phyloP scores from a whole-genome alignment of 306 rosid species.

The Quercus dentata region DNA sequence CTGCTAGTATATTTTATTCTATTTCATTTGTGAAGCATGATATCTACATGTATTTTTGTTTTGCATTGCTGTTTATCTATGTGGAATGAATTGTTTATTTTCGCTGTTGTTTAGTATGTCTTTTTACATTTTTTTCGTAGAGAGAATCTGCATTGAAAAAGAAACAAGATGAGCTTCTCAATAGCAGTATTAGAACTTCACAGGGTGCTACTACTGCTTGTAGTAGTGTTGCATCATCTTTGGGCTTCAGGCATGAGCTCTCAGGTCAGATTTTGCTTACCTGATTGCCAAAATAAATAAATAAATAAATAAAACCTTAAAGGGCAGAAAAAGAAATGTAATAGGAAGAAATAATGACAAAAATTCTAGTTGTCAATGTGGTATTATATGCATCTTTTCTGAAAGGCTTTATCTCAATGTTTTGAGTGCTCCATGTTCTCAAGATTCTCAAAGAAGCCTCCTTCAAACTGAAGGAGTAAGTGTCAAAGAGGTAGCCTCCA shows the following conservation, averaged over 20 bases:
- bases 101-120: background rate
- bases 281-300: constrained; percentile 22
- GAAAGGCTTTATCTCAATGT: constrained; percentile 49
- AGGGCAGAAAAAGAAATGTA: constrained; percentile 4
- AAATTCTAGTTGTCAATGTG: constrained; percentile 22
- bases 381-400: constrained; percentile 34
- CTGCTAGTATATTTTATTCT: background rate
- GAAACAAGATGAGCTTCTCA: constrained; percentile 59
- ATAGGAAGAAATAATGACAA: constrained; percentile 1
- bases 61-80: background rate
- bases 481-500: constrained; percentile 10
- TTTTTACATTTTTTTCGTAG: constrained; percentile 22
- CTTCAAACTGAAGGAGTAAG: constrained; percentile 39
- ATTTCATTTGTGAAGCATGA: background rate
- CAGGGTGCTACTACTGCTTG: constrained; percentile 17
- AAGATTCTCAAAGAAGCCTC: constrained; percentile 44
- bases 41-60: too few species aligned
- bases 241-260: constrained; percentile 40
- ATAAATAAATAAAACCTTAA: constrained; percentile 14
- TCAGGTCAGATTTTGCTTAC: constrained; percentile 74
- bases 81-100: background rate
- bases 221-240: constrained; percentile 32
- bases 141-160: constrained; percentile 58
- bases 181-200: constrained; percentile 22
- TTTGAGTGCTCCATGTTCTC: constrained; percentile 67